Evolutionary conservation across 2,329 filamentous ascomycete species (phyloP).

Genomic region (Torrubiellomyces zombiae): DNA sequence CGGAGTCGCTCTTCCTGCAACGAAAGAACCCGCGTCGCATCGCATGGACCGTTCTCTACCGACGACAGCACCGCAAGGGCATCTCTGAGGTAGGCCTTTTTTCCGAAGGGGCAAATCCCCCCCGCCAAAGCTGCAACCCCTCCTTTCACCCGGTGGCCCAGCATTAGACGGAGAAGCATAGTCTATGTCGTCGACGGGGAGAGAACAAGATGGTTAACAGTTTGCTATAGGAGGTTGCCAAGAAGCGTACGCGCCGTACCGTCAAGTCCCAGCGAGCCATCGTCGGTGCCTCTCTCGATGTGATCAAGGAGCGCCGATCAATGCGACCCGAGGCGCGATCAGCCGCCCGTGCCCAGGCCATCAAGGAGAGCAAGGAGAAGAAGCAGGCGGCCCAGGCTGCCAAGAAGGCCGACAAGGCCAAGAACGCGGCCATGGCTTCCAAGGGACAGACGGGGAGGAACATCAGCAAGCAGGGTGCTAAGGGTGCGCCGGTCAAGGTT

Average conservation of each 20-base stretch:
- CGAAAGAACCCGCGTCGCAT: slow-evolving; percentile 99
- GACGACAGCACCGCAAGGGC: slow-evolving; percentile 99
- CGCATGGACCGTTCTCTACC: slow-evolving; percentile 95
- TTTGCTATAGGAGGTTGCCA: slow-evolving; percentile 81
- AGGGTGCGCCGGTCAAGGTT: slow-evolving; percentile 77
- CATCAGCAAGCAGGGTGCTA: slow-evolving; percentile 91
- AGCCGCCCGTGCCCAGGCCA: slow-evolving; percentile 75
- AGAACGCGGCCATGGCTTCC: slow-evolving; percentile 57
- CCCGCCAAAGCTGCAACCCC: too few species aligned
- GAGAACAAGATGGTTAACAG: slow-evolving; percentile 22
- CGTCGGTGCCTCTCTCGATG: slow-evolving; percentile 96
- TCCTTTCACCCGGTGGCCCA: too few species aligned
- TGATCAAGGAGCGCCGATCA: slow-evolving; percentile 97
- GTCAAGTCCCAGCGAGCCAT: slow-evolving; percentile 99
- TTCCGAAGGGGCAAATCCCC: too few species aligned
- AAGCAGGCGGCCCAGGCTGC: slow-evolving; percentile 69
- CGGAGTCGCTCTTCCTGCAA: slow-evolving; percentile 98
- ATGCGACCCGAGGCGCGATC: slow-evolving; percentile 90
- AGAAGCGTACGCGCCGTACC: slow-evolving; percentile 96
- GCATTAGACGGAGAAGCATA: too few species aligned
- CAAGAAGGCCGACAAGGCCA: slow-evolving; percentile 99
- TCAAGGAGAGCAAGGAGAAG: slow-evolving; percentile 99
- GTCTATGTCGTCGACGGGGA: too few species aligned
- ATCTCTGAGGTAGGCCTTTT: slow-evolving; percentile 82
- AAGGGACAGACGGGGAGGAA: slow-evolving; percentile 69